Base-by-base conservation (phyloP, 2,329 filamentous ascomycete species). In the Beauveria sp. region DNA sequence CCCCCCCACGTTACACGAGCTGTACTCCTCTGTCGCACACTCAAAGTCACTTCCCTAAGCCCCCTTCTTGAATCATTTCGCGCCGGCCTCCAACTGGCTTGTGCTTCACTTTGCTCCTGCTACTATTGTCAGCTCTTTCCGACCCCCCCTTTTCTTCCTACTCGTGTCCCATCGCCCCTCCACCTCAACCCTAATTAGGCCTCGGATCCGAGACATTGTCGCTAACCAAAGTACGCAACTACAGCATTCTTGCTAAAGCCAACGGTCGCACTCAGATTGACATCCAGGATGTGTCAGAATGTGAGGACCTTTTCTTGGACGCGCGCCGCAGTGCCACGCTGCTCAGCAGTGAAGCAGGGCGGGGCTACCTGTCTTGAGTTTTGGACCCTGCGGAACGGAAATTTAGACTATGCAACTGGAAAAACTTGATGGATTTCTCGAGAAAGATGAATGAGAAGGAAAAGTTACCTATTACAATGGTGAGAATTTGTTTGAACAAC, bases 221-320 rank as follows among this genome's bases (percentile, higher is more conserved):
- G 66, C 72, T 73, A 65, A 73, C 70, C 64, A 68, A 67, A 63
- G 66, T 62, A 69, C 68, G 47, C 49, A 72, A 66, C 61, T 65
- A 70, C 65, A 87, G 90, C 75, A 96, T 98, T 75, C 83, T 98
- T 69, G 91, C 93, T 63, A 88, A 90, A 72, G 90, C 95, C 70
- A 90, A 88, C 72, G 89, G 89, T 63, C 86, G 87, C 69, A 83
- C 80, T 65, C 87, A 90, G 71, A 92, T 93, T 70, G 89, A 92
- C 69, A 78, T 90, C 61, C 82, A 86, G 69, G 90, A 93, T 73
- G 85, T 95, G 66, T 83, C 83, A 18, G 90, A 95, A 77, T 93
- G 89, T 72, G 88, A 93, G 73, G 89, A 91, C 70, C 78, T 95
- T 56, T 93, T 95, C 79, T 84, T 93, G 66, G 90, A 95, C 74